These are phyloP conservation scores for Malassezia japonica DNA, from an alignment of 1,284 basidiomycete genomes.

Conservation along the genomic window DNA sequence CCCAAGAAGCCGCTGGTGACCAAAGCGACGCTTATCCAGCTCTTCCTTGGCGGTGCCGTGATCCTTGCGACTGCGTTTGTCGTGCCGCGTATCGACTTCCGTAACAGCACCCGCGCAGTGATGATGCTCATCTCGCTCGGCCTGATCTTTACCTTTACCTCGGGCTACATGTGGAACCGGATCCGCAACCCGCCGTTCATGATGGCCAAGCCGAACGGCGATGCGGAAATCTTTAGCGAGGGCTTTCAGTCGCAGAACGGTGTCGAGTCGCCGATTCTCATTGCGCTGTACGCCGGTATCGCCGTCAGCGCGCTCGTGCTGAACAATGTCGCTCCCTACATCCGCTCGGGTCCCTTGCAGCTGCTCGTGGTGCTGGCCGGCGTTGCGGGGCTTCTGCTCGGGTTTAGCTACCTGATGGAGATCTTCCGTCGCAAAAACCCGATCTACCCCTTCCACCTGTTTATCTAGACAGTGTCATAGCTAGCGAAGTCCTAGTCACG, in stretches of 20 bases:
- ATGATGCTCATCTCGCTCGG: constrained; percentile 27
- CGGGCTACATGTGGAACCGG: constrained; percentile 80
- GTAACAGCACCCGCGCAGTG: constrained; percentile 19
- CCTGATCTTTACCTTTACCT: constrained; percentile 42
- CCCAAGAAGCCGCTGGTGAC: constrained; percentile 15
- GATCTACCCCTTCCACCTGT: constrained; percentile 15
- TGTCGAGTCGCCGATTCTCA: constrained; percentile 80
- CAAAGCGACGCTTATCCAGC: constrained; percentile 13
- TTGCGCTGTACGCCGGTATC: constrained; percentile 56
- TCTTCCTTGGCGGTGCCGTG: constrained; percentile 9
- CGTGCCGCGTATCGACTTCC: constrained; percentile 16
- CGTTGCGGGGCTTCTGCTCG: not conserved
- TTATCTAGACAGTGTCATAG: constrained; percentile 4
- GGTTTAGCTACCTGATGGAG: constrained; percentile 7
- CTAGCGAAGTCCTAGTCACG: constrained; percentile 11
- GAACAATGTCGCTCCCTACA: constrained; percentile 1
- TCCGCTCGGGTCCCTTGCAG: constrained; percentile 1
- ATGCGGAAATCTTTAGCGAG: constrained; percentile 67
- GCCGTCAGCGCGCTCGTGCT: constrained; percentile 1
- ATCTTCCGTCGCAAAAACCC: constrained; percentile 8
- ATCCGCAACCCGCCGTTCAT: constrained; percentile 74
- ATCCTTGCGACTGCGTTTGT: constrained; percentile 16
- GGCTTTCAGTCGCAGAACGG: constrained; percentile 79
- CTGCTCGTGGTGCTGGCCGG: constrained; percentile 4
- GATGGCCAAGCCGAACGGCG: constrained; percentile 51